Conservation (phyloP, 345 rosid genomes). For the Firmiana major region DNA sequence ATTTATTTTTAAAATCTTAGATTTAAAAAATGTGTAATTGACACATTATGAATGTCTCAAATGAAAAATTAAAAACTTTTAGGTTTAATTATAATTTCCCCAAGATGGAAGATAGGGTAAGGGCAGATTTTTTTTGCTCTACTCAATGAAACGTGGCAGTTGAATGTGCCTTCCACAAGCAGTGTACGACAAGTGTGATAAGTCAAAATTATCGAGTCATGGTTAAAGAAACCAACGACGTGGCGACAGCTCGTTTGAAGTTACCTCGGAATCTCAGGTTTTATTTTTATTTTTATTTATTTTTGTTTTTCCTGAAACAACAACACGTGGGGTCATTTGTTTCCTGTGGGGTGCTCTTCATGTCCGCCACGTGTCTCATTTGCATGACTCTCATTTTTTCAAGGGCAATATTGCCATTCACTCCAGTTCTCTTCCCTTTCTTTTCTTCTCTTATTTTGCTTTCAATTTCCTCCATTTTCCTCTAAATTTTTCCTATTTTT, state of each 20-base stretch:
- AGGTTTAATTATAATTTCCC: background rate
- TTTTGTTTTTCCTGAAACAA: background rate
- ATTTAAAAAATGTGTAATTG: background rate
- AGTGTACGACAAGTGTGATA: constrained; percentile 26
- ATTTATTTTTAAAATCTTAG: too few relatives aligned
- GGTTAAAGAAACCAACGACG: constrained; percentile 12
- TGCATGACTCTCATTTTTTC: background rate
- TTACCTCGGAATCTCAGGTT: constrained; percentile 29
- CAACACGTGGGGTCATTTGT: constrained; percentile 24
- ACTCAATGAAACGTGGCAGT: constrained; percentile 17
- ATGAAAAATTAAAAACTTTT: background rate
- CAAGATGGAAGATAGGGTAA: background rate
- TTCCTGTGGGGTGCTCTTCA: constrained; percentile 15
- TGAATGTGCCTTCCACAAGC: background rate
- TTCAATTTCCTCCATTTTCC: constrained; percentile 10
- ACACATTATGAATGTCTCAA: background rate
- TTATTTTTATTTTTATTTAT: background rate
- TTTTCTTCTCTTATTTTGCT: background rate
- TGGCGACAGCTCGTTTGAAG: constrained; percentile 26
- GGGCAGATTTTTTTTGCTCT: background rate
- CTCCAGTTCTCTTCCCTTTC: background rate
- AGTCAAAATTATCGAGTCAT: background rate
- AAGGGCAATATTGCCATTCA: constrained; percentile 3
- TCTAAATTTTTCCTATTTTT: background rate
- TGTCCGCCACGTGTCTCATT: constrained; percentile 35